Base-by-base conservation (phyloP, 1,139 yeast species). In the Chernovozyma sophiae-reginae region DNA sequence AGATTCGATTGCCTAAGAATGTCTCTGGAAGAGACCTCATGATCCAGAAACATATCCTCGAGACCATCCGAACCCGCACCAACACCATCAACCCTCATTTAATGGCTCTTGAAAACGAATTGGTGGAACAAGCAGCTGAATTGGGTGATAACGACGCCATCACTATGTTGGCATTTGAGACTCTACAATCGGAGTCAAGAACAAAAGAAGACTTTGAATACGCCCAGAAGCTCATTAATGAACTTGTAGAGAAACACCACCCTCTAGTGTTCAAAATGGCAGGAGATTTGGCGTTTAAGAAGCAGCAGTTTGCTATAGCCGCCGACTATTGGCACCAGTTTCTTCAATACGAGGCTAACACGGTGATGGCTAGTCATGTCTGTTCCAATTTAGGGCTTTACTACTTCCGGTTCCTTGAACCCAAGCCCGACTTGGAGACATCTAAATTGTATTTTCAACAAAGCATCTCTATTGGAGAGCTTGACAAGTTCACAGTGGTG, bases 61-160 rank as follows among this genome's bases (percentile, higher is more conserved):
- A 79, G 32, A 76, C 75, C 27, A 68, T 84, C 34, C 59, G 96
- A 32, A 65, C 65, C 16, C 68, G 77, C 35, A 77, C 92, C 1
- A 79, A 79, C 43, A 63, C 81, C 2, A 67, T 75, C 14, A 78
- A 83, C 47, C 70, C 55, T 37, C 62, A 79, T 48, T 56, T 83
- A 32, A 63, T 82, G 3, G 73, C 61, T 8, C 58, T 87, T 20
- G 96, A 87, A 52, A 75, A 80, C 44, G 81, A 77, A 44, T 58
- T 87, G 31, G 74, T 87, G 10, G 95, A 86, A 47, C 74, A 74
- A 40, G 89, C 96, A 7, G 96, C 96, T 0, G 95, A 86, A 50
- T 50, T 79, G 49, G 96, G 96, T 1, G 77, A 84, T 51, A 75
- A 79, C 44, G 87, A 87, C 56, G 96, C 96, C 1, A 77, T 89